These are phyloP conservation scores for Handroanthus guayacan DNA, from an alignment of 257 asterid genomes.

Conservation along the genomic window DNA sequence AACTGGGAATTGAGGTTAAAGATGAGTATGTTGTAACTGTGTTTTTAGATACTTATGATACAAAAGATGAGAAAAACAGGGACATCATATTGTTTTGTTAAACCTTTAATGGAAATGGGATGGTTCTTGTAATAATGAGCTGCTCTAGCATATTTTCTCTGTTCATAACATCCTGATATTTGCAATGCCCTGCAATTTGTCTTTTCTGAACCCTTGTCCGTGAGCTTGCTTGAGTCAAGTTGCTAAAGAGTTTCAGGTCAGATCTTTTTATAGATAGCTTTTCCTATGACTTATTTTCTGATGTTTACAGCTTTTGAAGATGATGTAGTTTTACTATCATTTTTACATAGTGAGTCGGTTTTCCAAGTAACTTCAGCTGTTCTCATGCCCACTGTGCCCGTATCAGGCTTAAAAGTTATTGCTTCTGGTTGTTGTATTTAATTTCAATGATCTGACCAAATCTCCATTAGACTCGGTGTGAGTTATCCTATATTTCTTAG, in stretches of 20 bases:
- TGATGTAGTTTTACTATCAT: background rate
- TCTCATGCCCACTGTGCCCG: background rate
- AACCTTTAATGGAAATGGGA: background rate
- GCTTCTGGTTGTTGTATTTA: constrained; percentile 20
- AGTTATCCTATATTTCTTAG: background rate
- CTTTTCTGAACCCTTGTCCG: constrained; percentile 2
- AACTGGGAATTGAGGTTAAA: background rate
- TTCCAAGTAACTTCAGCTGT: background rate
- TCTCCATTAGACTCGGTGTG: background rate
- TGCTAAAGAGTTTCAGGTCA: background rate
- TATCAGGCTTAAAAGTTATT: constrained; percentile 2
- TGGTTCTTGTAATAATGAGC: background rate
- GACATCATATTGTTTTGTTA: background rate
- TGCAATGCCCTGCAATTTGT: background rate
- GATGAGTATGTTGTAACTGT: background rate
- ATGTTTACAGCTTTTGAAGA: background rate
- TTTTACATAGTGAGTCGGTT: background rate
- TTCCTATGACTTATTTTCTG: background rate
- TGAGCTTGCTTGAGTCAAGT: constrained; percentile 8
- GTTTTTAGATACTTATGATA: background rate
- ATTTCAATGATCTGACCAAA: background rate
- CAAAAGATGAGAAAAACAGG: background rate
- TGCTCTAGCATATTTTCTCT: background rate
- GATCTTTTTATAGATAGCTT: background rate
- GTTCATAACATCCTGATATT: constrained; percentile 4